These are phyloP conservation scores for Clavispora carvajalis DNA, from an alignment of 805 yeast species.

Conservation along the genomic window DNA sequence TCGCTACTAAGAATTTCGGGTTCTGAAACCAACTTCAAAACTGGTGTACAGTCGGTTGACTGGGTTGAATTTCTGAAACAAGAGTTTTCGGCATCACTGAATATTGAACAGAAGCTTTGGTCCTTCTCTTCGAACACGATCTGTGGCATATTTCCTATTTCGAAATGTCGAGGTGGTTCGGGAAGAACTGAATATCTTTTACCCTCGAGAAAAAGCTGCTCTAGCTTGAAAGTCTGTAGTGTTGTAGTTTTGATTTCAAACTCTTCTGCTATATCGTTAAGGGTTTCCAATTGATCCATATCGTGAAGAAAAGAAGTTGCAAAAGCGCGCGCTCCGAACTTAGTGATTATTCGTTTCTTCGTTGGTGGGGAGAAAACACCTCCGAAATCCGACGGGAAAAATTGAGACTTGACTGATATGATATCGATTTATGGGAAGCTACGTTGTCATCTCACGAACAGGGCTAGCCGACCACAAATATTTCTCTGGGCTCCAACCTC, in stretches of 20 bases:
- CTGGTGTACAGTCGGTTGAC: neutral
- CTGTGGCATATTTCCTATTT: neutral
- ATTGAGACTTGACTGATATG: no score
- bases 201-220: constrained; percentile 2
- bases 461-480: no score
- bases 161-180: neutral
- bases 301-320: neutral
- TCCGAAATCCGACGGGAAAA: no score
- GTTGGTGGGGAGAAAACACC: no score
- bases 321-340: neutral
- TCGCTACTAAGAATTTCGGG: constrained; percentile 15
- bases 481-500: no score
- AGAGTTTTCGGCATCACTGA: neutral
- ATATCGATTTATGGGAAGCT: no score
- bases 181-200: neutral
- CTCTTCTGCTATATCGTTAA: constrained; percentile 16
- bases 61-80: neutral
- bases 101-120: constrained; percentile 13
- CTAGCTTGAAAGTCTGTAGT: constrained; percentile 13
- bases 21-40: constrained; percentile 10
- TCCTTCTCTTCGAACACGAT: constrained; percentile 10
- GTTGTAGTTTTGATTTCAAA: constrained; percentile 13
- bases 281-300: constrained; percentile 20
- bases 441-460: no score
- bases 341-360: no score